phyloP scores from a whole-genome alignment of 108 stramenopile species.

The Skeletonema grethae region DNA sequence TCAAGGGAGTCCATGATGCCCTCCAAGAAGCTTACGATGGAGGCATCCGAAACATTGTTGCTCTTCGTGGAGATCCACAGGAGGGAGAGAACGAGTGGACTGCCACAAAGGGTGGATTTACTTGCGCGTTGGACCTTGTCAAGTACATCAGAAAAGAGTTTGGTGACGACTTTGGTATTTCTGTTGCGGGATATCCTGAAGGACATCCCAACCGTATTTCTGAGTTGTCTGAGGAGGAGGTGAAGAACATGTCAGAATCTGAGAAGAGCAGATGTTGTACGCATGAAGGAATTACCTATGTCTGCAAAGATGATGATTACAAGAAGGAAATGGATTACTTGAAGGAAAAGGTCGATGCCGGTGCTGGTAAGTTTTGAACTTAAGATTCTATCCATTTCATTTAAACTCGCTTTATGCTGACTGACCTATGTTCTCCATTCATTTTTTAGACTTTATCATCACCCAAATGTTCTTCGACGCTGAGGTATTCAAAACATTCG shows the following conservation, averaged over 20 bases:
- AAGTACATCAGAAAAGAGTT: slow-evolving; percentile 92
- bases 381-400: neutral
- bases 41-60: slow-evolving; percentile 98
- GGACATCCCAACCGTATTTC: slow-evolving; percentile 96
- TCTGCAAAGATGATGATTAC: slow-evolving; percentile 95
- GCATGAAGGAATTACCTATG: slow-evolving; percentile 82
- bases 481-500: slow-evolving; percentile 90
- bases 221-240: slow-evolving; percentile 69
- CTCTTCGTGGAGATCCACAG: slow-evolving; percentile 99
- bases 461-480: slow-evolving; percentile 99
- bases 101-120: slow-evolving; percentile 94
- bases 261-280: slow-evolving; percentile 84
- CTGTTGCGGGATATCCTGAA: slow-evolving; percentile 99
- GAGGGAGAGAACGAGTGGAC: slow-evolving; percentile 97
- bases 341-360: slow-evolving; percentile 93
- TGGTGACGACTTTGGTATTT: slow-evolving; percentile 91
- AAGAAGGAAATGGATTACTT: slow-evolving; percentile 96
- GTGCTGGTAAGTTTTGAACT: slow-evolving; percentile 72
- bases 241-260: slow-evolving; percentile 69
- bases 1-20: slow-evolving; percentile 85
- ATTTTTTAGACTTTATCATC: slow-evolving; percentile 90
- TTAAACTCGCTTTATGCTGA: slow-evolving; percentile 1
- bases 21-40: slow-evolving; percentile 75
- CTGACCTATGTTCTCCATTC: slow-evolving; percentile 9
- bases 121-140: slow-evolving; percentile 97